Evolutionary conservation across 2,329 filamentous ascomycete species (phyloP).

Genomic region (Penicillium olsonii): DNA sequence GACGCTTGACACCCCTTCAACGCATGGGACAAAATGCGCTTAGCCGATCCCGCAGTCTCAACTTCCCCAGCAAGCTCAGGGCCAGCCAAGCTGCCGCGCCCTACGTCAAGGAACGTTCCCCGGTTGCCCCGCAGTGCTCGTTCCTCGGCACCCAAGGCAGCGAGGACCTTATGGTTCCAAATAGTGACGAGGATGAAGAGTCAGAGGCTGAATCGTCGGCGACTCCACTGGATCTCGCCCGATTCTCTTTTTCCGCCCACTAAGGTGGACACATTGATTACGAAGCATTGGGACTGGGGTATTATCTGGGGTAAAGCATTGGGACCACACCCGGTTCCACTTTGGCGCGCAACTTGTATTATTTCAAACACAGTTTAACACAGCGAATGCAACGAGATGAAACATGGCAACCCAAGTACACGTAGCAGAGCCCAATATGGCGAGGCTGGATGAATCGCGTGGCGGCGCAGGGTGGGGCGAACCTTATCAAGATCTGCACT

Average conservation of each 20-base stretch:
- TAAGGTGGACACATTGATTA: conserved; percentile 15
- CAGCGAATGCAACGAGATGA: background rate
- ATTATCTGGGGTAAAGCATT: conserved; percentile 11
- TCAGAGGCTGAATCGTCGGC: conserved; percentile 7
- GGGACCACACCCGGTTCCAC: conserved; percentile 8
- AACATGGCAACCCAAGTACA: background rate
- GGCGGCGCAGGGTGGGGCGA: conserved; percentile 19
- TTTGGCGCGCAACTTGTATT: conserved; percentile 11
- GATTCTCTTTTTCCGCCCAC: conserved; percentile 37
- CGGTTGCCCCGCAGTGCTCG: conserved; percentile 1
- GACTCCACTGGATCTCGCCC: conserved; percentile 36
- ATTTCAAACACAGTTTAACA: conserved; percentile 2
- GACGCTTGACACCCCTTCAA: conserved; percentile 42
- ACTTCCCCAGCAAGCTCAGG: conserved; percentile 22
- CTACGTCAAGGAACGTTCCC: conserved; percentile 3
- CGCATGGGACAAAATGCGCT: conserved; percentile 43
- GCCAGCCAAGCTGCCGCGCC: conserved; percentile 9
- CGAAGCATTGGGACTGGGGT: conserved; percentile 15
- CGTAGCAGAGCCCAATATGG: conserved; percentile 6
- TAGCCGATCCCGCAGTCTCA: conserved; percentile 40
- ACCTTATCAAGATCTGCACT: conserved; percentile 15
- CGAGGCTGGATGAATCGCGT: conserved; percentile 22
- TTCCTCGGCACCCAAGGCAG: conserved; percentile 41
- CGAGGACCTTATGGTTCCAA: conserved; percentile 54
- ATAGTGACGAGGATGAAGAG: conserved; percentile 50